Base-by-base conservation (phyloP, 2,329 filamentous ascomycete genomes). In the Pseudogymnoascus sp. region DNA sequence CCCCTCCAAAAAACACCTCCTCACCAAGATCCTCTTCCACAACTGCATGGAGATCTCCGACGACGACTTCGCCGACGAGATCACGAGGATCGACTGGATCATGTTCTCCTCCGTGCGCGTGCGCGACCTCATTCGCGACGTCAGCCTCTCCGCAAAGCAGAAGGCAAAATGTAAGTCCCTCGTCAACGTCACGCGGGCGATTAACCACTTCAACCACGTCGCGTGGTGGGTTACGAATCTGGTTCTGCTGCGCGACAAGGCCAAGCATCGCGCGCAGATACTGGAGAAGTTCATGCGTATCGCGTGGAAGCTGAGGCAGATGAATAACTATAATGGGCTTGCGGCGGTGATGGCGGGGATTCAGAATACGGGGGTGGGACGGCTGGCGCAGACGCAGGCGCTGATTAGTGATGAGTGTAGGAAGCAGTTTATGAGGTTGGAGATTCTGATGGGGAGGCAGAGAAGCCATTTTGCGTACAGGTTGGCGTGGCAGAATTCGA, bases 321-420 rank as follows among this genome's bases (percentile, higher is more conserved):
- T 96, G 64, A 97, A 97, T 78, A 97, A 99, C 74, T 99, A 97
- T 79, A 97, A 97, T 72, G 89, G 92, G 0, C 79, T 99, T 1
- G 93, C 92, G n/a, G 93, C 94, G 6, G 85, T 99, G 36, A 83
- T 99, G 62, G 93, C 94, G 5, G 94, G 93, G 7, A 88, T 99
- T 70, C 96, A 95, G 71, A 89, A 90, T 63, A 90, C 89, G 1
- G 86, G 92, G 0, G 87, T 99, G 29, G 88, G 94, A 71, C 88
- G 94, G 15, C 82, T 99, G 1, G 78, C 82, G 0, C 88, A 92
- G 68, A 97, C 94, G 0, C 82, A 88, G 63, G 84, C 88, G 11
- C 76, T 97, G 13, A 84, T 97, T 3, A 81, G 89, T 1, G 75
- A 82, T 5, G 82, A 87, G 1, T 82, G 86, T 0, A 87, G 89